Base-by-base conservation (phyloP, 228 moss, liverwort and hornwort genomes). In the Sphagnum magellanicum region DNA sequence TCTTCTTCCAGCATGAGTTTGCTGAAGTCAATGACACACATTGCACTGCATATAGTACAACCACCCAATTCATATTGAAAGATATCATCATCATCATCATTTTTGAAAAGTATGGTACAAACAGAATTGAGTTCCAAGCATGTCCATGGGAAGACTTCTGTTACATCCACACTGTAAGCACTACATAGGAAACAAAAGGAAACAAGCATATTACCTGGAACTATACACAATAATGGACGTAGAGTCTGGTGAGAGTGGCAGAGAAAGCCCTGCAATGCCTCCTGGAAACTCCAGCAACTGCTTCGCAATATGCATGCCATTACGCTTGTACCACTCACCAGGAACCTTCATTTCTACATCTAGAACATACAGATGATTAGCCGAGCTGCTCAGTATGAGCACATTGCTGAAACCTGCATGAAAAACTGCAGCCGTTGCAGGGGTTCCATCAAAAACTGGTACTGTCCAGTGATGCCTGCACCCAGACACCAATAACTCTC, bases 391-490 rank as follows among this genome's bases (percentile, higher is more conserved):
- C 32, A 98, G 72, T 50, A 98, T 87, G 6, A 98, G 92, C 58
- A 94, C 79, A 66, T 88, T 91, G 53, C 90, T 87, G 51, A 74
- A 81, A 63, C 90, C 81, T 60, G 87, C 90, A 67, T 91, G 89
- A 58, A 98, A 94, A 50, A 93, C 68, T 75, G 94, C 92, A 14
- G 94, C 90, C 10, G 94, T 94, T 46, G 89, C 94, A 53, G 87
- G 76, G 53, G 90, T 86, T 71, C 93, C 98, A 68, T 89, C 89
- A 53, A 83, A 64, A 16, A 83, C 83, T 49, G 85, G 85, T 46
- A 83, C 73, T 5, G 94, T 87, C 98, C 98, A 98, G 71, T 98
- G 94, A 79, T 90, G 98, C 80, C 98, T 98, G 86, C 76, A 74
- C 16, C 5, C 11, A 14, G 16, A 68, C 55, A 55, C 55, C 55